Evolutionary conservation across 352 stramenopile genomes (phyloP), one percentile per base, ranked within the genome.

Genomic region (Phytophthora pseudosyringae): DNA sequence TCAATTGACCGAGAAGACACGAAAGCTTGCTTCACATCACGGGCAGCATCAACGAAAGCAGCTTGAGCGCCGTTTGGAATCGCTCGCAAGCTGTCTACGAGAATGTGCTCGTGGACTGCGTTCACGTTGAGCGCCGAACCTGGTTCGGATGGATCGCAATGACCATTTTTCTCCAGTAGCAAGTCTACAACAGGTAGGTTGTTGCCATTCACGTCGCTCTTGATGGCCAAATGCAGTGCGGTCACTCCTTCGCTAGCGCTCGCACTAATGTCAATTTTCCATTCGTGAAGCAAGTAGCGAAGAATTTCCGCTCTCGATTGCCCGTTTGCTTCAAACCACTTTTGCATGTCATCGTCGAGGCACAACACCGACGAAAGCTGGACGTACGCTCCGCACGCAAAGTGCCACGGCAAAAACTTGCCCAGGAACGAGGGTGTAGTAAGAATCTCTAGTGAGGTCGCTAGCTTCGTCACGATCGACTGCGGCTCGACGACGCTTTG

Each of bases 321-420:
- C 3, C 71, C 81, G 35, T 91, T 93, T 0, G 40, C 33, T 28
- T 64, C 33, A 41, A 91, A 77, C 7, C 41, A 56, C 2, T 51
- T 33, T 16, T 71, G 48, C 74, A 89, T 86, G 10, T 73, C 72
- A 54, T 90, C 75, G 9, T 86, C 69, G 0, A 90, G 74, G 43
- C 70, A 86, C 25, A 90, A 39, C 0, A 55, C 76, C 3, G 59
- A 21, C 1, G 64, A 69, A 0, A 82, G 64, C 12, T 88, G 67
- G 6, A 66, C 59, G 59, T 72, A 76, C 0, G 69, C 86, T 15
- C 86, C 86, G 54, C 86, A 92, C 0, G 83, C 60, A 51, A 92
- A 80, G 33, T 92, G 81, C 67, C 78, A 88, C 4, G 86, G 81
- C 15, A 88, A 46, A 21, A 89, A 77, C 0, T 73, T 65, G 25